Evolutionary conservation across 805 yeast genomes (phyloP).

Genomic region (Kazachstania kunashirensis): DNA sequence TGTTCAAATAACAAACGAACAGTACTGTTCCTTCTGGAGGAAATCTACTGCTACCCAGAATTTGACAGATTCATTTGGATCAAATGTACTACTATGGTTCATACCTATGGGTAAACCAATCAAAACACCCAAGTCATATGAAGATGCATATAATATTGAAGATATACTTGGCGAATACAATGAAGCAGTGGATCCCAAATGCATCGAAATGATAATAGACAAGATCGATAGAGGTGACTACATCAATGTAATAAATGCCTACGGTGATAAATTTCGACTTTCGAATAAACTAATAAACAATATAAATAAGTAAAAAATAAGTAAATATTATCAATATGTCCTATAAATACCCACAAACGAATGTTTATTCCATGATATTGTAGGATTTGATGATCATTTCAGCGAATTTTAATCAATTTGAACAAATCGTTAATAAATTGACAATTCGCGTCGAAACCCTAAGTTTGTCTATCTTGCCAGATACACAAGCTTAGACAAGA

Average conservation of each 20-base stretch:
- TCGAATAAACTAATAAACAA: not conserved
- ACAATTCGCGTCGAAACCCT: too few species aligned
- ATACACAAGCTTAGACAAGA: too few species aligned
- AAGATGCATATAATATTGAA: not conserved
- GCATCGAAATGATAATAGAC: constrained; percentile 12
- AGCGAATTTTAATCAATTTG: too few species aligned
- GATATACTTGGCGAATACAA: constrained; percentile 23
- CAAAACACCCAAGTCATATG: not conserved
- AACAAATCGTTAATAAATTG: too few species aligned
- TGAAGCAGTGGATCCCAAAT: constrained; percentile 15
- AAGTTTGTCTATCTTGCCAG: too few species aligned
- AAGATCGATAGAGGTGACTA: constrained; percentile 25
- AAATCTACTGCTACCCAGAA: constrained; percentile 18
- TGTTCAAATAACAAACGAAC: constrained; percentile 28
- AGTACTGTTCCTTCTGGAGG: constrained; percentile 18
- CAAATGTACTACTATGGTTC: constrained; percentile 23
- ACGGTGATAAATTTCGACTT: constrained; percentile 1
- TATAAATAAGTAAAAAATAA: too few species aligned
- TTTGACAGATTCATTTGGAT: constrained; percentile 25
- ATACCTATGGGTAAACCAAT: constrained; percentile 17
- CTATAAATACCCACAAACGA: not conserved
- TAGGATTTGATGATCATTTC: too few species aligned
- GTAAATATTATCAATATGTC: too few species aligned
- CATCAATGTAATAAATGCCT: constrained; percentile 6
- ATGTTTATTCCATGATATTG: too few species aligned